Evolutionary conservation across 768 basidiomycete genomes (phyloP), one percentile per base, ranked within the genome.

Genomic region (Russula griseocarnosa): DNA sequence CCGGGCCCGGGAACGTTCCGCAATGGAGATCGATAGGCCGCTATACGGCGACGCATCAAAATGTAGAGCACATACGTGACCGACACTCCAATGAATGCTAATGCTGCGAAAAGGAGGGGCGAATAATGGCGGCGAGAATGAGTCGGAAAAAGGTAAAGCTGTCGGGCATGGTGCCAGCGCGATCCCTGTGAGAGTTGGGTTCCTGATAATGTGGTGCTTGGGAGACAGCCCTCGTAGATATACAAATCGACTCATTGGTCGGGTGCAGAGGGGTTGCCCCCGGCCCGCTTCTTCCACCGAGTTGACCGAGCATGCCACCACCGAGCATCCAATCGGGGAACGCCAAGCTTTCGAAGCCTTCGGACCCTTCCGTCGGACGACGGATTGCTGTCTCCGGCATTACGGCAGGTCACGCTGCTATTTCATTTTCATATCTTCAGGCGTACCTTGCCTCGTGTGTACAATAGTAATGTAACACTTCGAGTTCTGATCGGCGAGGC

Each of bases 1-100:
- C 44, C 14, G 3, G 65, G 65, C 20, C 65, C 65, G 3, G 65
- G 62, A 20, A 66, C 10, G 5, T 57, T 24, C 13, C 16, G 50
- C 36, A 66, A 26, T 2, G 44, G 51, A 4, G 65, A 63, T 16
- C 63, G 63, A 44, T 44, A 22, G 2, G 47, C 46, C 3, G 26
- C 9, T 10, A 61, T 22, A 22, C 28, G 54, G 32, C 38, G 49
- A 3, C 10, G n/a, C 1, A 22, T 30, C 10, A 51, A 0, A 22
- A 52, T 16, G 10, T 28, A 60, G n/a, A 61, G 26, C 9, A 65
- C 55, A 46, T 56, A 52, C 2, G 24, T n/a, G 1, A 5, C 38
- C 0, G 30, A 26, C n/a, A 28, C 18, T 13, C 46, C 55, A 3
- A 13, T 36, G 5, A 65, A 10, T 0, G 40, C 32, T 2, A 52